Base-by-base conservation (phyloP, 2,329 filamentous ascomycete genomes). In the Beauveria scarabaeidicola region DNA sequence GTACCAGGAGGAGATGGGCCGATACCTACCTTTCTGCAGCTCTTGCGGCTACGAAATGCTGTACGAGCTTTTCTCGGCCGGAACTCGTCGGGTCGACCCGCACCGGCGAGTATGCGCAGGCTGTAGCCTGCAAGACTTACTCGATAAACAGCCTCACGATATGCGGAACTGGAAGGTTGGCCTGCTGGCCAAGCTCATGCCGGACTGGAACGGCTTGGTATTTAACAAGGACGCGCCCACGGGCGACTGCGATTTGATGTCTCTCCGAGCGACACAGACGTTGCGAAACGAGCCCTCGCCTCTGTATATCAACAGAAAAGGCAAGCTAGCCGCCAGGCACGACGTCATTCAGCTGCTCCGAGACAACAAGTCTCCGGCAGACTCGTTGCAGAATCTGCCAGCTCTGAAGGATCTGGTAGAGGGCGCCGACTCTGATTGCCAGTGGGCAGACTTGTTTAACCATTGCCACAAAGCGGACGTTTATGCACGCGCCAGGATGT, bases 41-140 rank as follows among this genome's bases (percentile, higher is more conserved):
- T 73, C 70, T 1, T 75, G 73, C 19, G 73, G 73, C 1, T 69
- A 72, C 53, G 65, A 70, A 25, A 67, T 67, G 36, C 59, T 70
- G 1, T 29, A 64, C n/a, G 68, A 73, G 5, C 71, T 75, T 27
- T 75, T 69, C 50, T 58, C 61, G 0, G 23, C 36, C 2, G 8
- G 46, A 0, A 51, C 40, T 10, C 61, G 63, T 2, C 5, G 13
- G 1, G 8, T 40, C 10, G 61, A 3, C 3, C 66, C 64, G 1
- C 59, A 67, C 3, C 17, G 13, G 1, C 64, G 68, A 7, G 19
- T 64, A 1, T 75, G 73, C 40, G 60, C 68, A 2, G 73, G 64
- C 2, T 75, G 73, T 44, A 50, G 19, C 0, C 56, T 75, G 1
- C 70, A 69, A 29, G 1, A 17, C 0, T 54, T 40, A 23, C 62